These are phyloP conservation scores for Bipolaris sorokiniana DNA, from an alignment of 2,329 filamentous ascomycete genomes.

Conservation along the genomic window DNA sequence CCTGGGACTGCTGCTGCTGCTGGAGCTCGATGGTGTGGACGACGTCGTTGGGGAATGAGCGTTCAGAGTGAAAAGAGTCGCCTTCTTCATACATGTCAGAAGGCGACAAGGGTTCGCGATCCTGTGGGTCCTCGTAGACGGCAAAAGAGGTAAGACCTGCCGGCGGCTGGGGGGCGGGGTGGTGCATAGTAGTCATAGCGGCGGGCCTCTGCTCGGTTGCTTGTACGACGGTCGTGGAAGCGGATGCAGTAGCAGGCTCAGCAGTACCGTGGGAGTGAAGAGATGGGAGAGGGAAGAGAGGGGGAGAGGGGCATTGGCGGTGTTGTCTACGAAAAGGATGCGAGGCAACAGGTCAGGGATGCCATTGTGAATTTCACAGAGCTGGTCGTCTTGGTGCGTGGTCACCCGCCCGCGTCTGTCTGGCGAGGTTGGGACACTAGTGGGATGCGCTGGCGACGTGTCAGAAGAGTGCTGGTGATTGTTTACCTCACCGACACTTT, in stretches of 20 bases:
- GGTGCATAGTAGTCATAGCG: constrained; percentile 42
- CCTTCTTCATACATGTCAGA: constrained; percentile 42
- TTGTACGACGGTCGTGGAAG: constrained; percentile 22
- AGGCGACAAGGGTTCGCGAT: constrained; percentile 38
- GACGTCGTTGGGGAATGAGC: constrained; percentile 37
- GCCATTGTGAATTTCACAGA: constrained; percentile 11
- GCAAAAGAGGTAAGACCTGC: constrained; percentile 39
- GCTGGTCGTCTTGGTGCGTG: constrained; percentile 2
- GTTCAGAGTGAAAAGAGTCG: constrained; percentile 43
- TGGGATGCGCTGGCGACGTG: constrained; percentile 31
- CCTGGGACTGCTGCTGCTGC: constrained; percentile 17
- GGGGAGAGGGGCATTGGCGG: not conserved
- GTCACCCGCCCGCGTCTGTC: constrained; percentile 2
- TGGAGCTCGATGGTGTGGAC: constrained; percentile 41
- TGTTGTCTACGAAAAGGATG: not conserved
- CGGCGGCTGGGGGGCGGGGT: constrained; percentile 33
- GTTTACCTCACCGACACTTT: constrained; percentile 26
- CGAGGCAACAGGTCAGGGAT: constrained; percentile 17
- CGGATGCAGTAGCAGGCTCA: not conserved
- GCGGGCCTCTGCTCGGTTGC: constrained; percentile 20
- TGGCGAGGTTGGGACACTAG: constrained; percentile 15
- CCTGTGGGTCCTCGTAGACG: constrained; percentile 44
- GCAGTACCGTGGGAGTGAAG: not conserved
- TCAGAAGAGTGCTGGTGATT: constrained; percentile 22
- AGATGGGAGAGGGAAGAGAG: too few relatives aligned